Base-by-base conservation (phyloP, 2,329 filamentous ascomycete species). In the Gyromitra esculenta region DNA sequence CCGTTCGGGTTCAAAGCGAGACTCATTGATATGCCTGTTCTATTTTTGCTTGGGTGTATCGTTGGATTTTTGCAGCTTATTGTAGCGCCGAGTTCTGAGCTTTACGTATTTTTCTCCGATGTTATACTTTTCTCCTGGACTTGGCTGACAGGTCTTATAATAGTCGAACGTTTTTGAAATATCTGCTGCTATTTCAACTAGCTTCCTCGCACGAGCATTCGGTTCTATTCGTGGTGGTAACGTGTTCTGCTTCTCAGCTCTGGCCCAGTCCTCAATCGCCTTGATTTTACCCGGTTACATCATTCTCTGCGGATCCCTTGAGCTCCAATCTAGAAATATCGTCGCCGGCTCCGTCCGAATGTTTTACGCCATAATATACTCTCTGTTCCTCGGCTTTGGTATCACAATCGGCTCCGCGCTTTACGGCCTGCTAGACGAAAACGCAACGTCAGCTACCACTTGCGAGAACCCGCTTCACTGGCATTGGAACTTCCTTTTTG, bases 1-100 rank as follows among this genome's bases (percentile, higher is more conserved):
- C 92, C 92, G 0, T 96, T 96, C 81, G 92, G 91, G 2, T 96
- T 96, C 81, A 86, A 90, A 72, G 92, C 91, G 1, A 88, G 92
- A 2, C 88, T 90, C 52, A 91, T 95, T 80, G 93, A 96, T 82
- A 85, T 96, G 75, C 92, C 92, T 0, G 87, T 94, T 37, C 89
- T 90, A 21, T 96, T 96, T 82, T 72, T 93, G 0, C 87, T 96
- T 0, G 93, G 93, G 1, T 90, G 89, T 81, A 85, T 94, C 18
- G 86, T 96, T 0, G 93, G 92, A 0, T 84, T 90, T 69, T 85
- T 96, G 63, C 92, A 96, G 81, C 88, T 95, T 8, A 88, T 93
- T 37, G 85, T 93, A 4, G 91, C 92, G 0, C 92, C 93, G 0
- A 88, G 87, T 25, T 95, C 92, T 13, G 90, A 92, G 56, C 86